Base-by-base conservation (phyloP, 805 yeast genomes). In the Priceomyces fermenticarens region DNA sequence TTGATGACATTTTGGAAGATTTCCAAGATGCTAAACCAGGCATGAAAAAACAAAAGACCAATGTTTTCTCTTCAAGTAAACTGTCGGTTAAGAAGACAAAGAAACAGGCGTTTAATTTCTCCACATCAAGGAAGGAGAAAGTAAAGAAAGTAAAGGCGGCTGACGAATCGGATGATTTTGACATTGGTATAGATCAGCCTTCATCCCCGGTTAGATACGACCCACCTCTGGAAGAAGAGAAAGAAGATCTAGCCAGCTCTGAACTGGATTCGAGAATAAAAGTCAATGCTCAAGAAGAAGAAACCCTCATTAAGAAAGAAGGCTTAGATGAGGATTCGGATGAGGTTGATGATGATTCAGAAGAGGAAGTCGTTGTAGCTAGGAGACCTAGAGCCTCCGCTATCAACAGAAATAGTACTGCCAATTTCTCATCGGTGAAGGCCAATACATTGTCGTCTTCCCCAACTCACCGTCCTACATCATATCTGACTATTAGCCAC, bases 1-100 rank as follows among this genome's bases (percentile, higher is more conserved):
- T 88, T 45, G 90, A 84, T 56, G 72, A 84, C 53, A 80, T 85
- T 40, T 67, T 85, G 36, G 78, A 76, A 44, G 88, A 79, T 41
- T 75, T 78, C 40, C 46, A 53, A 13, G 63, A 57, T 30, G 42
- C 33, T 8, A 49, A 38, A 4, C 59, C 54, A 8, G 40, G 30
- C 9, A 42, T 41, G 10, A 54, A 51, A 40, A 53, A 48, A 35
- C 41, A 40, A 9, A 52, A 46, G 35, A 28, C 51, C 15, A 49
- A 49, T 13, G 31, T 42, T 10, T 53, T 58, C 33, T 53, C 54
- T 36, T 47, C 57, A 11, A 47, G 54, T 7, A 56, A 49, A 39
- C 35, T 49, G 20, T 30, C 32, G 25, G 38, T 33, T 16, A 42
- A 44, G 36, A 65, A 62, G 45, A 6, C 30, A n/a, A 39, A 43